Base-by-base conservation (phyloP, 805 yeast genomes). In the Sugiyamaella americana region DNA sequence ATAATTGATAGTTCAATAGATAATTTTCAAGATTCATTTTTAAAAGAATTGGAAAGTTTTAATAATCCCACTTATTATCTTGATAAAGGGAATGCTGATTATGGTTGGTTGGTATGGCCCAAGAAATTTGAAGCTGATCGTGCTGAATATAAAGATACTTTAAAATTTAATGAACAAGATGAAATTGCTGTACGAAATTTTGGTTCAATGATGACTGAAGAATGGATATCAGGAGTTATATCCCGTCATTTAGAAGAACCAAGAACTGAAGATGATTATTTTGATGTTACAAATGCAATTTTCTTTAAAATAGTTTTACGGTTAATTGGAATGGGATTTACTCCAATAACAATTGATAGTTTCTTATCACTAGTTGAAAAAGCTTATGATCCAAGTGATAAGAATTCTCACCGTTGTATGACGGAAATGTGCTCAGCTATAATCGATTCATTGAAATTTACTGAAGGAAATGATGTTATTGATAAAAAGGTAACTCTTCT, bases 61-160 rank as follows among this genome's bases (percentile, higher is more conserved):
- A 62, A 66, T 0, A 47, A 84, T 84, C 58, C 61, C 1, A 81
- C 70, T 52, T 87, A 65, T 56, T 70, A 82, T 53, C 88, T 83
- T 56, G 73, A 73, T 24, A 75, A 73, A 44, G 66, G 74, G 2
- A 72, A 69, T 57, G 66, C 69, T 5, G 22, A 38, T 24, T 19
- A 23, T 29, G 93, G 95, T 0, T 84, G 88, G 79, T 63, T 84
- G 5, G 82, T 83, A 43, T 87, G 96, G 95, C 84, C 80, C 11
- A 64, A 76, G 17, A 54, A 65, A 0, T 57, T 79, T 17, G 67
- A 66, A 2, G 62, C 59, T 4, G 64, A 66, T 4, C 59, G 53
- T 2, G 55, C 56, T 17, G 45, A 55, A 0, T 32, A 50, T 19
- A 20, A 56, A 5, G 48, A 49, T 0, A 21, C 37, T n/a, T 36